Evolutionary conservation across 176 grass and related monocot species (phyloP).

Genomic region (Eleusine indica): DNA sequence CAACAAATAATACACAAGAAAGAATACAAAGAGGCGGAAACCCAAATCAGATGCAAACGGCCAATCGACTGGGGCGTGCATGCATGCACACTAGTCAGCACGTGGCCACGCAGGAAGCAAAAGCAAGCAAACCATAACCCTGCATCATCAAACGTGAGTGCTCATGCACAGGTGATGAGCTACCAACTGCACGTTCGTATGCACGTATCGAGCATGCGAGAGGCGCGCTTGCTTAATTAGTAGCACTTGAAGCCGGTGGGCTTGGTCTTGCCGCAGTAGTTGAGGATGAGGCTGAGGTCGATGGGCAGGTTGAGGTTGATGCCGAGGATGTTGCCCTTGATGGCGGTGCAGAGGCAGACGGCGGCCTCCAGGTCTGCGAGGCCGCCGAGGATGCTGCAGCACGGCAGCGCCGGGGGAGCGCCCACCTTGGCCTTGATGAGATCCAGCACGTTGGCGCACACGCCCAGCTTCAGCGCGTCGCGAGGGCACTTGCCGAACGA

Average conservation of each 20-base stretch:
- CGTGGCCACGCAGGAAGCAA: not conserved
- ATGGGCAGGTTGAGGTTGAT: constrained; percentile 43
- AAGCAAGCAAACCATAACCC: constrained; percentile 19
- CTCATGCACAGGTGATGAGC: too few relatives aligned
- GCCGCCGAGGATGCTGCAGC: constrained; percentile 67
- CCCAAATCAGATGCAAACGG: not conserved
- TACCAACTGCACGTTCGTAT: not conserved
- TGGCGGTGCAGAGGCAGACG: constrained; percentile 77
- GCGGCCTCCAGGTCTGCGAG: constrained; percentile 80
- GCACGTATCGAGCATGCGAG: not conserved
- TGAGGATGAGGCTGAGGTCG: constrained; percentile 60
- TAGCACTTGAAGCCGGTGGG: constrained; percentile 46
- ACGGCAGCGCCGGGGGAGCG: constrained; percentile 31
- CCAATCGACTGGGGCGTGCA: not conserved
- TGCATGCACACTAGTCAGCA: not conserved
- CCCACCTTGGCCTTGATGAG: constrained; percentile 49
- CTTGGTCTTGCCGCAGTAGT: constrained; percentile 49
- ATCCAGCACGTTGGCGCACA: constrained; percentile 49
- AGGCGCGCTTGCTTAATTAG: not conserved
- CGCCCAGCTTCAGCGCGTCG: constrained; percentile 52
- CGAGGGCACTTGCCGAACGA: constrained; percentile 43
- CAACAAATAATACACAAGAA: constrained; percentile 25
- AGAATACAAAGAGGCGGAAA: not conserved
- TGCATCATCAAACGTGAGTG: not conserved
- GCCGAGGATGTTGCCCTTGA: constrained; percentile 62